A percentile compares a stretch with the other conserved stretches of the same genome.
Conservation (phyloP, 2,329 filamentous ascomycete species). For the Plectosphaerella plurivora region DNA sequence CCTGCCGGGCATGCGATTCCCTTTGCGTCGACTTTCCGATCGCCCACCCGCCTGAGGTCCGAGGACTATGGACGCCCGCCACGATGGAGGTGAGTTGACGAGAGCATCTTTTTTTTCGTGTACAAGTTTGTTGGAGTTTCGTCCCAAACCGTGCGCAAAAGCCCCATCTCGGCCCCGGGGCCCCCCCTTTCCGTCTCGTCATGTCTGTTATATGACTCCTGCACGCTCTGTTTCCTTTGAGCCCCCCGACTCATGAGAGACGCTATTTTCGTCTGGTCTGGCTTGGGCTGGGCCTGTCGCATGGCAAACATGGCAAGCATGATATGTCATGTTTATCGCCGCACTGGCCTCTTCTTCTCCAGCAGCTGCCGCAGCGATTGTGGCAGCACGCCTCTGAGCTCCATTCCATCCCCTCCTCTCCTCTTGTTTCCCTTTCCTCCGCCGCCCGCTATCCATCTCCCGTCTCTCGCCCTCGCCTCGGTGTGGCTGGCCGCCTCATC, state of each 20-base stretch:
- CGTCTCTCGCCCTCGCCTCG: no score
- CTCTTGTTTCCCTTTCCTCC: no score
- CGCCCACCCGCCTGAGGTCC: constrained; percentile 22
- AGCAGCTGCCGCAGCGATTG: no score
- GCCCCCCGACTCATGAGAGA: not conserved
- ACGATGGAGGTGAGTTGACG: constrained; percentile 27
- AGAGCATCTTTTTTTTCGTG: not conserved
- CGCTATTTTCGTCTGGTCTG: no score
- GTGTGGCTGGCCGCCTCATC: no score
- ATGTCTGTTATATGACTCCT: constrained; percentile 6
- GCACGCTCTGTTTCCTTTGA: constrained; percentile 1
- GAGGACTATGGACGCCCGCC: constrained; percentile 38
- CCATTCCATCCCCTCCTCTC: no score
- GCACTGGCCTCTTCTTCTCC: no score
- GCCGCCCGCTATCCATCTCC: no score
- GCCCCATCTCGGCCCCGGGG: constrained; percentile 19
- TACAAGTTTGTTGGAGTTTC: not conserved
- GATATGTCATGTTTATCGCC: no score
- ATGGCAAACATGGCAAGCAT: no score
- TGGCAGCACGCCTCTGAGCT: no score
- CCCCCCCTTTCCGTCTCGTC: constrained; percentile 16
- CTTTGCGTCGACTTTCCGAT: not conserved
- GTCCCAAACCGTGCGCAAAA: constrained; percentile 21
- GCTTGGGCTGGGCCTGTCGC: no score
- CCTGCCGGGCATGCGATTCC: constrained; percentile 18